Base-by-base conservation (phyloP, 345 rosid genomes). In the Dipteronia dyeriana region DNA sequence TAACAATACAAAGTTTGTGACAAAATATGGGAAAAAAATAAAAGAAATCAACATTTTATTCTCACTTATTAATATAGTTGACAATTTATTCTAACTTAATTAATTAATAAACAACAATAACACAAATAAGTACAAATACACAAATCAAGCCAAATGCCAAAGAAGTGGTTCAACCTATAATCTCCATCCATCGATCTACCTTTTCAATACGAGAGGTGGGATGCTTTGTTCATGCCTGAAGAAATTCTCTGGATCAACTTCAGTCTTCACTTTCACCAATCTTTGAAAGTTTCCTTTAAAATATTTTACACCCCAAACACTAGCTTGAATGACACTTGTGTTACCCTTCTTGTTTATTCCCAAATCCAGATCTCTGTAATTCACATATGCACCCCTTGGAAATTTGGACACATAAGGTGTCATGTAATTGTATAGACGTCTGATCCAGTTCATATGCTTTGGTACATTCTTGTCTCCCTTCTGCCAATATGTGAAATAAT, bases 291-390 rank as follows among this genome's bases (percentile, higher is more conserved):
- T 91, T 9, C 45, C 77, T 74, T 83, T 82, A 61, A 84, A 89
- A 73, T 92, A 89, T 73, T 74, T 87, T 9, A 53, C n/a, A 19
- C 95, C 93, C 83, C 89, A 91, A 9, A 1, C 54, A 63, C 78
- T 75, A 26, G 88, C 90, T 66, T 83, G 26, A 7, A 39, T n/a
- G 56, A 78, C 85, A 79, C 85, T 80, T 2, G 84, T 70, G 10
- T 70, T 70, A 2, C 59, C 70, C 34, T 73, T 80, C 20, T 25
- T 74, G 71, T 88, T 86, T 79, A 66, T 61, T 2, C 95, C 97
- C 51, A 89, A 16, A 76, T 92, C 97, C 9, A 91, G 78, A 75
- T 92, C 97, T 65, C 91, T 84, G 66, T 92, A 92, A 43, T 92
- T 92, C 31, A 88, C 83, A 61, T 86, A 92, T 2, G 95, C 86